phyloP scores from a whole-genome alignment of 2,329 filamentous ascomycete species.

The Tolypocladium paradoxum region DNA sequence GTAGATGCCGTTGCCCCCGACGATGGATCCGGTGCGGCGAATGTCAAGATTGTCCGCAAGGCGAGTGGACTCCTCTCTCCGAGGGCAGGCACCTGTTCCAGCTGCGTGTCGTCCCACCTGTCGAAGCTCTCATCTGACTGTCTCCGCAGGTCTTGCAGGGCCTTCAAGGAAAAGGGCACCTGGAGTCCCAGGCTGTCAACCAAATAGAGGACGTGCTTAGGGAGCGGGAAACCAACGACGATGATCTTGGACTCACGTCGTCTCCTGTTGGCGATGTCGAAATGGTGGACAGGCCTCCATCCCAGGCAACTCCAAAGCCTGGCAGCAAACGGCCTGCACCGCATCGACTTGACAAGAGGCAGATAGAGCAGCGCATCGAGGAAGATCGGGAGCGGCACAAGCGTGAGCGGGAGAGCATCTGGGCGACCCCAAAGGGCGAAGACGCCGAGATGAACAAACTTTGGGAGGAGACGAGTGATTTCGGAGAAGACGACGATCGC shows the following conservation, averaged over 20 bases:
- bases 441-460: conserved; percentile 66
- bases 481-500: conserved; percentile 77
- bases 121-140: not conserved
- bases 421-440: conserved; percentile 61
- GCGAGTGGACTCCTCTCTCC: conserved; percentile 32
- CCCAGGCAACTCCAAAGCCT: conserved; percentile 27
- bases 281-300: conserved; percentile 29
- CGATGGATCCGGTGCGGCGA: conserved; percentile 79
- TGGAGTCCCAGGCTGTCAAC: conserved; percentile 61
- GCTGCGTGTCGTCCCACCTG: not conserved
- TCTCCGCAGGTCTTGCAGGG: conserved; percentile 50
- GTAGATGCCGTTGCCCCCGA: conserved; percentile 86
- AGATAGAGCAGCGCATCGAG: conserved; percentile 92
- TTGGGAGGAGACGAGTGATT: conserved; percentile 79
- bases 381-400: conserved; percentile 96
- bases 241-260: conserved; percentile 42
- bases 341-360: conserved; percentile 61
- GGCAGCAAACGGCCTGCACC: conserved; percentile 17
- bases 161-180: conserved; percentile 58
- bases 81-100: not conserved
- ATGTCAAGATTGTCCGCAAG: conserved; percentile 83
- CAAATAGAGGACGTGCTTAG: conserved; percentile 79
- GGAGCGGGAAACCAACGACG: conserved; percentile 58
- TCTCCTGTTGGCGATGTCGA: conserved; percentile 36
- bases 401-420: conserved; percentile 79